Percentiles rank a stretch among this genome's conserved stretches.
phyloP scores from a whole-genome alignment of 1,139 yeast species.

The Suhomyces bokatorum region DNA sequence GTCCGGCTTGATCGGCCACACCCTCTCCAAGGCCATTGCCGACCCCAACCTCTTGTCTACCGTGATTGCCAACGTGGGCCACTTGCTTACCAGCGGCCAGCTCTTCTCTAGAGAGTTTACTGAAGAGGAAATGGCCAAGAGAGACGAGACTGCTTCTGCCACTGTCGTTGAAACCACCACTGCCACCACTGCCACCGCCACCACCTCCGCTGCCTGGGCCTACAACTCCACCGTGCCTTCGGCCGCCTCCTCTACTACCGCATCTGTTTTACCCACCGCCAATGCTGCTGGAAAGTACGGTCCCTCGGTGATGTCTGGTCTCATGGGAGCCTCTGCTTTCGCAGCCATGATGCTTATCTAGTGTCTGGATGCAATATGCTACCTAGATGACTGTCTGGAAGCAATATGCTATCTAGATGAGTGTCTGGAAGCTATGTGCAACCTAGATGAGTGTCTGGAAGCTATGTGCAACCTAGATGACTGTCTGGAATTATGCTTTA shows the following conservation, averaged over 20 bases:
- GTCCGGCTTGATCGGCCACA: slow-evolving; percentile 31
- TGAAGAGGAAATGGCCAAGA: slow-evolving; percentile 3
- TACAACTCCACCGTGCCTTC: slow-evolving; percentile 1
- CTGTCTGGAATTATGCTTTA: slow-evolving; percentile 1
- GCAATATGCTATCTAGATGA: too few species aligned
- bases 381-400: neutral
- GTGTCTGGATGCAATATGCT: too few species aligned
- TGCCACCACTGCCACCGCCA: neutral
- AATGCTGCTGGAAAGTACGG: slow-evolving; percentile 5
- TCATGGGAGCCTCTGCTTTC: slow-evolving; percentile 10
- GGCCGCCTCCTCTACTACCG: slow-evolving; percentile 1
- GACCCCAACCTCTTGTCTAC: slow-evolving; percentile 31
- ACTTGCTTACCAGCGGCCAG: slow-evolving; percentile 20
- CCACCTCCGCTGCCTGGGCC: neutral
- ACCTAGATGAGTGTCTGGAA: neutral
- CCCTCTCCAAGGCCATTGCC: slow-evolving; percentile 26
- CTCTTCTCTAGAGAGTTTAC: slow-evolving; percentile 20
- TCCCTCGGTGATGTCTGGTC: slow-evolving; percentile 4
- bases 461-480: too few species aligned
- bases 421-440: neutral
- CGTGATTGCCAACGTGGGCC: slow-evolving; percentile 23
- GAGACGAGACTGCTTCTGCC: neutral
- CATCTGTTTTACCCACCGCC: slow-evolving; percentile 2
- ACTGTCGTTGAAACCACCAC: neutral
- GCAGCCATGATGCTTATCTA: slow-evolving; percentile 8